Evolutionary conservation across 2,329 filamentous ascomycete genomes (phyloP).

Genomic region (Pseudogymnoascus sp.): DNA sequence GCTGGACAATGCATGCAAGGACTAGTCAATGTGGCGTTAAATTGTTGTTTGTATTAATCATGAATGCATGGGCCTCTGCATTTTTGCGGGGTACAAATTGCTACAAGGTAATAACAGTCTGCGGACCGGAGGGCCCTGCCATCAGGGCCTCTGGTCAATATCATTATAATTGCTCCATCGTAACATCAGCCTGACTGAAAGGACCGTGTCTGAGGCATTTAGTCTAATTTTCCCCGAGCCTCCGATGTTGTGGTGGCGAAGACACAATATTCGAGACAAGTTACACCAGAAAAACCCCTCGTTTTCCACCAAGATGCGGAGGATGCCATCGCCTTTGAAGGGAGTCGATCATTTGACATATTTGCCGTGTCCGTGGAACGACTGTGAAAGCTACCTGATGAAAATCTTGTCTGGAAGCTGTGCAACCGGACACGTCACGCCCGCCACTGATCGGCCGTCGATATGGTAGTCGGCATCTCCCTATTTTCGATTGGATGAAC

Average conservation of each 20-base stretch:
- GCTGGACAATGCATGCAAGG: neutral
- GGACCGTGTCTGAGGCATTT: neutral
- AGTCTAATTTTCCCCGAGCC: neutral
- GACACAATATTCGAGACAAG: neutral
- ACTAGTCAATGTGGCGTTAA: neutral
- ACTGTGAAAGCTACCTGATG: neutral
- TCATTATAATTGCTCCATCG: neutral
- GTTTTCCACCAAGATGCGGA: neutral
- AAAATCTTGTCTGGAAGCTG: neutral
- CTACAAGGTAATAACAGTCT: slow-evolving; percentile 3
- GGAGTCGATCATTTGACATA: neutral
- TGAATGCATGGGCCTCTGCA: neutral
- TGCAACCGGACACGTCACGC: neutral
- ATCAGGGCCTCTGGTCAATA: neutral
- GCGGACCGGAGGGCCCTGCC: neutral
- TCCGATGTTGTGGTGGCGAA: neutral
- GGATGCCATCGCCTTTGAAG: neutral
- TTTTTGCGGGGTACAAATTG: slow-evolving; percentile 2
- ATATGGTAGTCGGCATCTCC: neutral
- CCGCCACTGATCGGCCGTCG: neutral
- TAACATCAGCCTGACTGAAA: neutral
- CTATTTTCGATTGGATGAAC: neutral
- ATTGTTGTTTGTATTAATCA: neutral
- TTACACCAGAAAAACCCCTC: neutral
- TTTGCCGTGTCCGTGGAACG: neutral